Evolutionary conservation across 768 basidiomycete genomes (phyloP), one percentile per base, ranked within the genome.

Genomic region (Trametes elegans): DNA sequence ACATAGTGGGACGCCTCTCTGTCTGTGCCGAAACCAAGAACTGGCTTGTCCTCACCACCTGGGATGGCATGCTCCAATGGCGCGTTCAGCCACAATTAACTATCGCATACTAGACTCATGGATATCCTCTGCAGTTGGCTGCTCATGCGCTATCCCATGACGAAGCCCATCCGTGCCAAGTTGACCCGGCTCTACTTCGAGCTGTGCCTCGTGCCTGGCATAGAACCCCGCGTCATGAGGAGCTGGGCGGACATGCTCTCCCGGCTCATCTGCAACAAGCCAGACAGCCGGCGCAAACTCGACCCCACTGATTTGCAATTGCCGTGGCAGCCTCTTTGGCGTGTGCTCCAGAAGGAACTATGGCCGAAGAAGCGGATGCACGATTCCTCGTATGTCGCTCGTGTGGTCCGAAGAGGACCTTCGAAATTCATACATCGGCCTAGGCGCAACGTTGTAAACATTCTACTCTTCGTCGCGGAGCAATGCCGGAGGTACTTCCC

Each of bases 31-130:
- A 83, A 66, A 74, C 85, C 44, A 84, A 82, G 73, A 86, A 88
- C 61, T 93, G 90, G 90, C 72, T 80, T 29, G 74, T 82, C 18
- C 75, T 90, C 38, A 81, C 83, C 24, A 84, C 82, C 7, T 93
- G 90, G 89, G 88, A 91, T 69, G 85, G 84, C 16, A 76, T 85
- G 71, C 73, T 93, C 28, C 87, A 90, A 73, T 90, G 87, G 90
- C 85, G 65, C 58, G 77, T 42, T 45, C 29, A 31, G 39, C 48
- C 49, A 49, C 38, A 27, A 23, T 45, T 19, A 36, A 39, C 32
- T 39, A 11, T 29, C 23, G 23, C 42, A 19, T 27, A 31, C 39
- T 46, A 18, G 35, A 23, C 34, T 9, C 28, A 13, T 40, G n/a
- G n/a, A 10, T 18, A 23, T 50, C 16, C 9, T 11, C 0, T 28